These are phyloP conservation scores for Musa schizocarpa DNA, from an alignment of 176 grass and related monocot genomes.

Conservation along the genomic window DNA sequence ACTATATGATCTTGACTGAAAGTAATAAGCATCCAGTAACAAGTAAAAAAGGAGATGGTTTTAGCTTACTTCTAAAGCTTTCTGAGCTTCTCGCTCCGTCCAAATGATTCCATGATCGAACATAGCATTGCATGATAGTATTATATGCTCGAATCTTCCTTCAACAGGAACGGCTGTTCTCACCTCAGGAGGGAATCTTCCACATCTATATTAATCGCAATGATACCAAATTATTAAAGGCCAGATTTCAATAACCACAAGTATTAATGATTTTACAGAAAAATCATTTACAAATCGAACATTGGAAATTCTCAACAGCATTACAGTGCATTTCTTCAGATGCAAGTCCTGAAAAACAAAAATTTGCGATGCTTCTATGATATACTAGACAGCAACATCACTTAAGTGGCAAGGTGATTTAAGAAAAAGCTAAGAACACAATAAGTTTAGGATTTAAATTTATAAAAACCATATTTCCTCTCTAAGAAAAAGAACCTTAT, in stretches of 20 bases:
- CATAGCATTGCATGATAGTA: conserved; percentile 88
- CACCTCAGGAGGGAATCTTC: conserved; percentile 81
- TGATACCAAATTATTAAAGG: neutral
- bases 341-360: too few relatives aligned
- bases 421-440: too few relatives aligned
- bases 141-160: conserved; percentile 91
- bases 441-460: too few relatives aligned
- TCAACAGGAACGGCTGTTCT: conserved; percentile 95
- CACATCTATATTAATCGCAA: conserved; percentile 45
- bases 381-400: too few relatives aligned
- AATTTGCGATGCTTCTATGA: too few relatives aligned
- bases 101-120: conserved; percentile 92
- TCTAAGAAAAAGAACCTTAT: too few relatives aligned
- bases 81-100: conserved; percentile 75
- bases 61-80: conserved; percentile 58
- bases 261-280: neutral
- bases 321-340: too few relatives aligned
- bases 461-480: too few relatives aligned
- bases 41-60: neutral
- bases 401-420: too few relatives aligned
- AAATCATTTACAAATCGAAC: neutral
- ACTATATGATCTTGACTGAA: neutral
- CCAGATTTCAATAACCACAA: neutral
- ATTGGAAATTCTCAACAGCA: too few relatives aligned
- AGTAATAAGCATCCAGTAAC: neutral